Evolutionary conservation across 1,284 basidiomycete genomes (phyloP), one percentile per base, ranked within the genome.

Genomic region (Trametes hirsuta): DNA sequence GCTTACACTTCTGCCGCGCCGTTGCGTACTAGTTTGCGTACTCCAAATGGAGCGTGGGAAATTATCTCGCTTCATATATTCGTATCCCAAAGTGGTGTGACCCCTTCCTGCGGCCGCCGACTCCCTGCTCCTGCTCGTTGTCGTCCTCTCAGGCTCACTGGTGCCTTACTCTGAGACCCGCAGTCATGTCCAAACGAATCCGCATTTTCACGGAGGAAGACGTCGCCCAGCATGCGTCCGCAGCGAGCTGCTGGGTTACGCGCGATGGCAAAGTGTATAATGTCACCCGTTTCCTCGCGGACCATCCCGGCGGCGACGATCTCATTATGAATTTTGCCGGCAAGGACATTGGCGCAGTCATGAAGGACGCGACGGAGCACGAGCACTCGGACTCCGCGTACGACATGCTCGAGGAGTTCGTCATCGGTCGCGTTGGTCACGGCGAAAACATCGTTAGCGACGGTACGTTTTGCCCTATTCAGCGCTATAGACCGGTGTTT

Each of bases 371-470:
- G 60, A 72, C 80, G n/a, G 88, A 93, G 70, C 97, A 99, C 75
- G 88, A 90, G n/a, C 97, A 99, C 75, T 96, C 94, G 1, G 88
- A 93, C 25, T 86, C 90, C 4, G 97, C 97, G 0, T 99, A 94
- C 73, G 90, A 92, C 46, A 93, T 99, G 86, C 75, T 99, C 70
- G 86, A 91, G 30, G 95, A 97, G 73, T 94, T 93, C 73, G 66
- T 85, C 55, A 83, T 97, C 71, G 95, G 95, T 25, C 84, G 88
- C 65, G 69, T 97, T 50, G 94, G 93, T 4, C 83, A 81, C 0
- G 86, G 85, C n/a, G 89, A 91, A 69, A 85, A 78, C 41, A 85
- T 88, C 39, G 89, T 96, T 52, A 83, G 84, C 61, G 93, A 96
- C 45, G 87, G 92, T 93, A 66, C 63, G 87, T 81, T 47, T 45